A percentile compares a stretch with the other conserved stretches of the same genome.
phyloP scores from a whole-genome alignment of 305 asterid species.

The Rubia peregrina region DNA sequence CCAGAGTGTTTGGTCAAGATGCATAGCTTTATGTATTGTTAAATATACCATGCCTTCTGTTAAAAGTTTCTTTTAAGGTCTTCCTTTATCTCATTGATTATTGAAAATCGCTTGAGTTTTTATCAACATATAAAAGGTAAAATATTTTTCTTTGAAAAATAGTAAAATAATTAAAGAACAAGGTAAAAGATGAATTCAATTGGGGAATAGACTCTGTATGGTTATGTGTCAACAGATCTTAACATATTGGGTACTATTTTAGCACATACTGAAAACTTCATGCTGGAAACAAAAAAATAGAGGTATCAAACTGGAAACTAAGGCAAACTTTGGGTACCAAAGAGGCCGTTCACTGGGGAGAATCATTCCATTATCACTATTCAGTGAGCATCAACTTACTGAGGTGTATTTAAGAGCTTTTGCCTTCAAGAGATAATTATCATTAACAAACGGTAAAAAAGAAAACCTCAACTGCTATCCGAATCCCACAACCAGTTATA shows the following conservation, averaged over 20 bases:
- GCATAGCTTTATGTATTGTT: background rate
- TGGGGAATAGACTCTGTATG: background rate
- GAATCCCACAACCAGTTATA: background rate
- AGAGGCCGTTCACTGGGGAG: background rate
- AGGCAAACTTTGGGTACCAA: background rate
- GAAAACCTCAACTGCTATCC: background rate
- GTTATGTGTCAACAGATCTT: background rate
- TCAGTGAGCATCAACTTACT: background rate
- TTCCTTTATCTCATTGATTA: background rate
- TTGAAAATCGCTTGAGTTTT: background rate
- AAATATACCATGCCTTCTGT: background rate
- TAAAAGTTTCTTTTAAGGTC: background rate
- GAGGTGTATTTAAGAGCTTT: background rate
- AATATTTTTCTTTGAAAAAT: too few relatives aligned
- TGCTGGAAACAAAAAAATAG: background rate
- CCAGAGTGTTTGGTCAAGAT: too few relatives aligned
- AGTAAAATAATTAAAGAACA: too few relatives aligned
- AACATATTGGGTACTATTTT: background rate
- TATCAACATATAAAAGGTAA: background rate
- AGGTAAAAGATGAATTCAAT: background rate
- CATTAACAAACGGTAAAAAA: background rate
- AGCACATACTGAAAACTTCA: background rate
- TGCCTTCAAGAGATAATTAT: too few relatives aligned
- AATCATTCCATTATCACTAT: background rate
- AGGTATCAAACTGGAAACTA: too few relatives aligned